These are phyloP conservation scores for Yamadazyma atmosphaerica DNA, from an alignment of 1,139 yeast species.

Conservation along the genomic window DNA sequence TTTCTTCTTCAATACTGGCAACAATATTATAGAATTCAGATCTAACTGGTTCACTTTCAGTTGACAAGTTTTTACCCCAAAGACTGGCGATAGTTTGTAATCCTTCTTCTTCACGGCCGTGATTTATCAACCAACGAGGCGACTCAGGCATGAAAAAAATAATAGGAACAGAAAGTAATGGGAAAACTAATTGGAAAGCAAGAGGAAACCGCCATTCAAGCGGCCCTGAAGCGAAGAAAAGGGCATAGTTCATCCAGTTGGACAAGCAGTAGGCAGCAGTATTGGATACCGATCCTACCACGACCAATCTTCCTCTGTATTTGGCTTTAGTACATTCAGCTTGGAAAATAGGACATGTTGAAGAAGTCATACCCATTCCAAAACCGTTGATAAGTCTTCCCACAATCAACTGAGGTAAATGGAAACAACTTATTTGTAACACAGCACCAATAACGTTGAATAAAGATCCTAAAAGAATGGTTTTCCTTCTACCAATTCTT, in stretches of 20 bases:
- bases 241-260: constrained; percentile 25
- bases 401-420: constrained; percentile 24
- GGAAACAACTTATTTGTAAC: constrained; percentile 24
- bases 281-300: constrained; percentile 30
- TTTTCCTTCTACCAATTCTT: constrained; percentile 25
- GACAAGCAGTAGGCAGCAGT: constrained; percentile 25
- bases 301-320: constrained; percentile 32
- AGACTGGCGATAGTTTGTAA: constrained; percentile 14
- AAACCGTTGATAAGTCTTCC: constrained; percentile 42
- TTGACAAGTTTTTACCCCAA: constrained; percentile 13
- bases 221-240: constrained; percentile 19
- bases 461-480: constrained; percentile 23
- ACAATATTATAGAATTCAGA: constrained; percentile 16
- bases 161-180: constrained; percentile 19
- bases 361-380: constrained; percentile 31
- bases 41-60: constrained; percentile 11
- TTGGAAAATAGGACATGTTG: constrained; percentile 31
- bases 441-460: constrained; percentile 28
- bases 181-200: constrained; percentile 31
- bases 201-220: constrained; percentile 29
- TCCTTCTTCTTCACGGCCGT: constrained; percentile 17
- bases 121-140: constrained; percentile 40
- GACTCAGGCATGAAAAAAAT: constrained; percentile 43
- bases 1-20: constrained; percentile 17
- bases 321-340: constrained; percentile 33